Percentiles rank a stretch among this genome's conserved stretches.
phyloP scores from a whole-genome alignment of 768 basidiomycete genomes.

The Pleurotus platypus region DNA sequence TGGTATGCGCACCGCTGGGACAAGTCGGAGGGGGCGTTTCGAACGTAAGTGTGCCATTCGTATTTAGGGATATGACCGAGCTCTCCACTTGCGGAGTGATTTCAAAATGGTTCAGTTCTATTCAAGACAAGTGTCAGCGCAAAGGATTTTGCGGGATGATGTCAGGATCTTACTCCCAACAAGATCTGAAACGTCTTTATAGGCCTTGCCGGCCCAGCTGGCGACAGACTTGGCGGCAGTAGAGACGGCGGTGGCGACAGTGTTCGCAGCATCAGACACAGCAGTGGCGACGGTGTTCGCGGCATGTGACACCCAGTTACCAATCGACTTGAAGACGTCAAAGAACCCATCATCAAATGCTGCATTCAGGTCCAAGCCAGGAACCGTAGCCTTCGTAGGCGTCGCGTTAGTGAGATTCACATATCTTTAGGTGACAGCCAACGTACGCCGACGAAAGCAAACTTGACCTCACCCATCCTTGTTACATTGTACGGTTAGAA shows the following conservation, averaged over 20 bases:
- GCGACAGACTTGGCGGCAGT: not conserved
- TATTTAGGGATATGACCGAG: not conserved
- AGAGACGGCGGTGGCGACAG: not conserved
- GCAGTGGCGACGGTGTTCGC: not conserved
- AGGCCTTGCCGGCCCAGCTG: not conserved
- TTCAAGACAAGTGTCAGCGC: not conserved
- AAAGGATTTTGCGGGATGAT: not conserved
- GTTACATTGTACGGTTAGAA: not conserved
- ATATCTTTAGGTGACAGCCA: too few species aligned
- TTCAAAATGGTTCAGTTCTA: not conserved
- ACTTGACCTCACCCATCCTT: not conserved
- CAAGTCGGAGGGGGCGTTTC: not conserved
- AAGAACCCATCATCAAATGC: not conserved
- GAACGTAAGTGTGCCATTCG: not conserved
- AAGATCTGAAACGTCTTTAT: not conserved
- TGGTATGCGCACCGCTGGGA: not conserved
- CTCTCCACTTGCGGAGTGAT: not conserved
- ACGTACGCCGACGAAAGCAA: slow-evolving; percentile 2
- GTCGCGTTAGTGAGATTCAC: too few species aligned
- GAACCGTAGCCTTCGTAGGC: not conserved
- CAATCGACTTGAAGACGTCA: not conserved
- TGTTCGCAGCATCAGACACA: not conserved
- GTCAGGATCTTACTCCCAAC: not conserved
- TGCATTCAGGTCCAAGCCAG: not conserved
- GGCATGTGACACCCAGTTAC: not conserved